Base-by-base conservation (phyloP, 2,329 filamentous ascomycete species). In the Fusarium multiceps region DNA sequence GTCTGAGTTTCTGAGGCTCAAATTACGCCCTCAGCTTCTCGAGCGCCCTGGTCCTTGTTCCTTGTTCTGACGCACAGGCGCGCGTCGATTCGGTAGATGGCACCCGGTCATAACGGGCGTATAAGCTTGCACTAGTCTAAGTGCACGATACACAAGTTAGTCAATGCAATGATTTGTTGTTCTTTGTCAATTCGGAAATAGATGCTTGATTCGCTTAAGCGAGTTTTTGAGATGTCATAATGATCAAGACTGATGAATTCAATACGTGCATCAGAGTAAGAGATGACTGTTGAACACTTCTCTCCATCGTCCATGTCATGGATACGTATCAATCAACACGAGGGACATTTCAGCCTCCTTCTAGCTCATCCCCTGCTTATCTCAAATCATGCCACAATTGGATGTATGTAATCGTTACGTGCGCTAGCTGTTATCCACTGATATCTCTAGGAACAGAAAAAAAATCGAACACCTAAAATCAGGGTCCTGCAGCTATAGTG, bases 341-440 rank as follows among this genome's bases (percentile, higher is more conserved):
- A 55, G 30, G 41, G 23, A 28, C 21, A 53, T 51, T 41, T 68
- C 41, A 58, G 42, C 42, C 57, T 68, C 56, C 37, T 67, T 41
- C 34, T 12, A 11, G 47, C 40, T 30, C 55, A 57, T 45, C 37
- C 49, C 45, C 48, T 47, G n/a, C 55, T 66, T 66, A 66, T 66
- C 63, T 66, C 40, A 37, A 48, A 66, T 55, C 40, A 48, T 53
- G 59, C 68, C 53, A 55, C 54, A 68, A 70, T 71, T 61, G 63
- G 63, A 71, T 71, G 68, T 71, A 55, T 59, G 68, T 61, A 70
- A 70, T 70, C 43, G 67, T 70, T 70, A 70, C 63, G 63, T 68
- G 68, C 68, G 59, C 68, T 71, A 71, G 63, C 45, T 46, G 48
- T 51, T 66, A 62, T 67, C 59, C 65, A 68, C 60, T 62, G 55